Conservation (phyloP, 257 asterid species). For the Forsythia viridissima region DNA sequence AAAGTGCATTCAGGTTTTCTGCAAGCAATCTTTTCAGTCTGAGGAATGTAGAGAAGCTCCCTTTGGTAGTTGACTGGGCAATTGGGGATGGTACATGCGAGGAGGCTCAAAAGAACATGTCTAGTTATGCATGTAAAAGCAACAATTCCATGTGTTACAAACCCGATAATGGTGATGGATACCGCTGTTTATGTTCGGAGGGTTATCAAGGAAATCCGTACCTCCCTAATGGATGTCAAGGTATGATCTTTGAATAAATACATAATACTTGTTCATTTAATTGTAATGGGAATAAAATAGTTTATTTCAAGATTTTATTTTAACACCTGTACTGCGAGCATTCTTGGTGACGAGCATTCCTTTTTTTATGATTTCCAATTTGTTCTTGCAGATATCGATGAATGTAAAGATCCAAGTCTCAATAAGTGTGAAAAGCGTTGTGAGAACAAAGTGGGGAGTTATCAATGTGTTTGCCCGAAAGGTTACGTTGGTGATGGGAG, state of each 20-base stretch:
- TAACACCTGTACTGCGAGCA: too few species aligned
- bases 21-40: constrained; percentile 1
- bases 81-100: constrained; percentile 31
- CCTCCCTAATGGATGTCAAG: constrained; percentile 35
- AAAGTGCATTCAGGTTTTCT: constrained; percentile 17
- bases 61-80: constrained; percentile 45
- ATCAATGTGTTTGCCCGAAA: constrained; percentile 30
- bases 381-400: constrained; percentile 34
- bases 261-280: too few species aligned
- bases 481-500: constrained; percentile 33
- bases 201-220: constrained; percentile 53
- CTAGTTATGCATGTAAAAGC: constrained; percentile 29
- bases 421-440: constrained; percentile 22
- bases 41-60: not conserved
- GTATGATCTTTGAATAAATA: not conserved
- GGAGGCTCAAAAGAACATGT: constrained; percentile 4
- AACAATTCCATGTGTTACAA: constrained; percentile 23
- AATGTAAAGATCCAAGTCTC: constrained; percentile 19
- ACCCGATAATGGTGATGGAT: constrained; percentile 22
- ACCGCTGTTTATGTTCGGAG: constrained; percentile 35
- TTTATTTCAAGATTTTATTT: too few species aligned
- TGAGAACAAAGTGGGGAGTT: constrained; percentile 12
- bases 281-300: too few species aligned
- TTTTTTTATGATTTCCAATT: too few species aligned
- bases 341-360: too few species aligned